Evolutionary conservation across 305 asterid species (phyloP).

Genomic region (Salvia sclarea): DNA sequence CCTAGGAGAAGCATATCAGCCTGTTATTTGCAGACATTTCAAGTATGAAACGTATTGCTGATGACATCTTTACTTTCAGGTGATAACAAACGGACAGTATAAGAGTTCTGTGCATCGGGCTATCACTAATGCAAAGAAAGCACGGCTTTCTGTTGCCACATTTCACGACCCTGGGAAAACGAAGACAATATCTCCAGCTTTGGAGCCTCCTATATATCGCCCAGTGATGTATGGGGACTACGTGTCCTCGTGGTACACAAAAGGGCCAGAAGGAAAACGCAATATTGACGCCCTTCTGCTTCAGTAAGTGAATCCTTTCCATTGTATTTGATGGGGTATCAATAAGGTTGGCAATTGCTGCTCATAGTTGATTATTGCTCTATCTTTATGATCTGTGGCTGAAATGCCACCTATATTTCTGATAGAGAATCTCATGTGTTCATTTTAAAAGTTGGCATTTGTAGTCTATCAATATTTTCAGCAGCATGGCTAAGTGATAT

Average conservation of each 20-base stretch:
- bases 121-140: slow-evolving; percentile 56
- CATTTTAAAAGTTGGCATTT: too few relatives aligned
- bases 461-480: too few relatives aligned
- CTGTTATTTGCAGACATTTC: not conserved
- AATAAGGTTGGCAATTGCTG: slow-evolving; percentile 1
- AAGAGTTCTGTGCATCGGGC: slow-evolving; percentile 83
- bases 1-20: not conserved
- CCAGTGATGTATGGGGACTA: slow-evolving; percentile 71
- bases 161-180: slow-evolving; percentile 90
- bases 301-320: slow-evolving; percentile 11
- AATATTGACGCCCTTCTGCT: slow-evolving; percentile 74
- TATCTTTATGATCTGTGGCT: not conserved
- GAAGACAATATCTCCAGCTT: slow-evolving; percentile 52
- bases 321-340: not conserved
- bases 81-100: slow-evolving; percentile 76
- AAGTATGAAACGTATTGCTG: not conserved
- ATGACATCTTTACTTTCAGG: slow-evolving; percentile 43
- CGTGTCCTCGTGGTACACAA: slow-evolving; percentile 81
- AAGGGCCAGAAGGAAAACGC: slow-evolving; percentile 86
- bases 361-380: not conserved
- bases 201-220: slow-evolving; percentile 59
- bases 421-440: too few relatives aligned
- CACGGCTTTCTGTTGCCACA: slow-evolving; percentile 83
- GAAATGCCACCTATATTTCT: not conserved
- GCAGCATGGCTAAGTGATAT: too few relatives aligned